Conservation (phyloP, 208 protist genomes). For the Trypanosoma platydactyli region DNA sequence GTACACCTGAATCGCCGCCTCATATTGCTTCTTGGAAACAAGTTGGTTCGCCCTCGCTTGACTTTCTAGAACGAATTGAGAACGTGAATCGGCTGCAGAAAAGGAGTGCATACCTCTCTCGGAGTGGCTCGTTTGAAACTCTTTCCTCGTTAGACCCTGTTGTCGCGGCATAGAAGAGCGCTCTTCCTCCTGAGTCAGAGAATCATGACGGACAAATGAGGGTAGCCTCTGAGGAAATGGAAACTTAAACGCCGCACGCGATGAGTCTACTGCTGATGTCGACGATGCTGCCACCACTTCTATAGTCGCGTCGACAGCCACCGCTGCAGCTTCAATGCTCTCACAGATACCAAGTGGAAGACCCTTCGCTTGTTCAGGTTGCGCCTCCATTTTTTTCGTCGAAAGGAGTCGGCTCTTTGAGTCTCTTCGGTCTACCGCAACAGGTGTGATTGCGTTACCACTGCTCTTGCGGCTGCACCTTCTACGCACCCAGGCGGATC, state of each 20-base stretch:
- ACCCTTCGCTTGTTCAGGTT: not conserved
- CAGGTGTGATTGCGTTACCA: not conserved
- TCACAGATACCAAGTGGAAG: not conserved
- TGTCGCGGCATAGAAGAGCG: not conserved
- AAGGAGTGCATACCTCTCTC: not conserved
- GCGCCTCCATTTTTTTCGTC: not conserved
- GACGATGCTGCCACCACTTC: conserved; percentile 2
- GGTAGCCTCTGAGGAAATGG: too few relatives aligned
- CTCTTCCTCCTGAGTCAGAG: not conserved
- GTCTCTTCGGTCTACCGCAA: not conserved
- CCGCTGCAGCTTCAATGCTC: conserved; percentile 10
- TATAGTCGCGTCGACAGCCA: conserved; percentile 11
- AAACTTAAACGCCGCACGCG: not conserved
- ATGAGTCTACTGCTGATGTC: not conserved
- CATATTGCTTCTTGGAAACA: conserved; percentile 53
- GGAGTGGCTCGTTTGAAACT: not conserved
- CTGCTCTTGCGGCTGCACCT: not conserved
- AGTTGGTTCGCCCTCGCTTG: conserved; percentile 65
- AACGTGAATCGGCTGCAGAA: not conserved
- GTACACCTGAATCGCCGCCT: conserved; percentile 56
- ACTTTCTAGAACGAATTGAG: conserved; percentile 14
- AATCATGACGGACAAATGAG: not conserved
- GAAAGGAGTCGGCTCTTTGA: not conserved
- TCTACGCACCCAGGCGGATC: not conserved
- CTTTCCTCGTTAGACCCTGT: not conserved